Evolutionary conservation across 352 stramenopile genomes (phyloP).

Genomic region (Pythium pyrilobum): DNA sequence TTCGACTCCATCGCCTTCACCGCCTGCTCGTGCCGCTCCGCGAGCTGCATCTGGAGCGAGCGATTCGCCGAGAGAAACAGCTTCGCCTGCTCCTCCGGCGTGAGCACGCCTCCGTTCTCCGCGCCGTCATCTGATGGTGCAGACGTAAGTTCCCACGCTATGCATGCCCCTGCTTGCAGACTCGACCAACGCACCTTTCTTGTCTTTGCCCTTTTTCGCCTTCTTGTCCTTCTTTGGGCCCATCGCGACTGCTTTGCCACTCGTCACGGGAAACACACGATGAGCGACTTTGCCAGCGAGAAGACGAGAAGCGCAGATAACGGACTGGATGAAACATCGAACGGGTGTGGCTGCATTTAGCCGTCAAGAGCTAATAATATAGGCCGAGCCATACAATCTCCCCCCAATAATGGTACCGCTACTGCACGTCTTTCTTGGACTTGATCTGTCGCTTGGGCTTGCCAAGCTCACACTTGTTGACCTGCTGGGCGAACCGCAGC

Average conservation of each 20-base stretch:
- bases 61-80: conserved; percentile 79
- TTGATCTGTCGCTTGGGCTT: conserved; percentile 92
- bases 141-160: neutral
- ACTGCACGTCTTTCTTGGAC: conserved; percentile 46
- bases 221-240: conserved; percentile 78
- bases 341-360: neutral
- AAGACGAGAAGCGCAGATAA: neutral
- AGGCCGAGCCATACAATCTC: neutral
- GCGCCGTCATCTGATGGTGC: conserved; percentile 48
- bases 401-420: conserved; percentile 1
- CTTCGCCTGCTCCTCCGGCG: conserved; percentile 79
- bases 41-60: conserved; percentile 87
- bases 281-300: no score
- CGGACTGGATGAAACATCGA: neutral
- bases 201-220: conserved; percentile 64
- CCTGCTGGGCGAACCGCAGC: conserved; percentile 94
- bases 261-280: no score
- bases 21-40: conserved; percentile 81
- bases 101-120: conserved; percentile 68
- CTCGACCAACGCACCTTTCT: conserved; percentile 40
- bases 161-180: no score
- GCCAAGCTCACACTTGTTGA: conserved; percentile 97
- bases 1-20: conserved; percentile 88
- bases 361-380: conserved; percentile 29
- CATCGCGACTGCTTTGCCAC: conserved; percentile 25